Evolutionary conservation across 2,329 filamentous ascomycete genomes (phyloP).

Genomic region (Ophiosphaerella herpotricha): DNA sequence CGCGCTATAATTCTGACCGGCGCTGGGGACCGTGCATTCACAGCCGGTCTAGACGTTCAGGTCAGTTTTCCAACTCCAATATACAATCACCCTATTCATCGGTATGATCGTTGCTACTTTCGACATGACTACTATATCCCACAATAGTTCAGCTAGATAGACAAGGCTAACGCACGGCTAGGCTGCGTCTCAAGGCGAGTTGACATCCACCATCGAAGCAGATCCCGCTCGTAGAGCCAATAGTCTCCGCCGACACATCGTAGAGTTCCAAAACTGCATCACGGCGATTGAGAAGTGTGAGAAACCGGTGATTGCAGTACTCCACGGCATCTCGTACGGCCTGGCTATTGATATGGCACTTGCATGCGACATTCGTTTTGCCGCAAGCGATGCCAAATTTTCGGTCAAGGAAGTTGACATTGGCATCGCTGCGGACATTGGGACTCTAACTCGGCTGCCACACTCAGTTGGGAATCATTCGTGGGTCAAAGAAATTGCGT

Average conservation of each 20-base stretch:
- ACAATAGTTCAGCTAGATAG: no score
- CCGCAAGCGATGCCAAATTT: constrained; percentile 63
- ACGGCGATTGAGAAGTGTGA: constrained; percentile 80
- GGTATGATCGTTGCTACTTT: no score
- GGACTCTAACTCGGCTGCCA: constrained; percentile 73
- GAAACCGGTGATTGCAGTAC: constrained; percentile 61
- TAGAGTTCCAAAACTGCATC: constrained; percentile 81
- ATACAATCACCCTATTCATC: no score
- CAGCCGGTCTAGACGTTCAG: constrained; percentile 80
- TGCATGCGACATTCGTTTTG: constrained; percentile 73
- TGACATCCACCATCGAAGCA: constrained; percentile 39
- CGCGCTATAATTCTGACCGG: constrained; percentile 80
- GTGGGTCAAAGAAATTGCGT: constrained; percentile 79
- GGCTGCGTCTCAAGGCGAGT: constrained; percentile 62
- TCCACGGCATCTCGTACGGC: constrained; percentile 45
- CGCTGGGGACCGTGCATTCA: constrained; percentile 82
- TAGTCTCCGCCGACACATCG: constrained; percentile 66
- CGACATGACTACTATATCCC: no score
- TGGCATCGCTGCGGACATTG: constrained; percentile 78
- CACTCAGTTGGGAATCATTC: constrained; percentile 71
- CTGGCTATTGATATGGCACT: constrained; percentile 59
- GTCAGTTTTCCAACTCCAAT: neutral
- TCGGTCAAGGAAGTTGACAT: constrained; percentile 84
- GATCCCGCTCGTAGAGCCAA: constrained; percentile 66
- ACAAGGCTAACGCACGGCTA: constrained; percentile 59